A percentile compares a stretch with the other conserved stretches of the same genome.
These are phyloP conservation scores for Tricholoma saponaceum DNA, from an alignment of 768 basidiomycete species.

Conservation along the genomic window DNA sequence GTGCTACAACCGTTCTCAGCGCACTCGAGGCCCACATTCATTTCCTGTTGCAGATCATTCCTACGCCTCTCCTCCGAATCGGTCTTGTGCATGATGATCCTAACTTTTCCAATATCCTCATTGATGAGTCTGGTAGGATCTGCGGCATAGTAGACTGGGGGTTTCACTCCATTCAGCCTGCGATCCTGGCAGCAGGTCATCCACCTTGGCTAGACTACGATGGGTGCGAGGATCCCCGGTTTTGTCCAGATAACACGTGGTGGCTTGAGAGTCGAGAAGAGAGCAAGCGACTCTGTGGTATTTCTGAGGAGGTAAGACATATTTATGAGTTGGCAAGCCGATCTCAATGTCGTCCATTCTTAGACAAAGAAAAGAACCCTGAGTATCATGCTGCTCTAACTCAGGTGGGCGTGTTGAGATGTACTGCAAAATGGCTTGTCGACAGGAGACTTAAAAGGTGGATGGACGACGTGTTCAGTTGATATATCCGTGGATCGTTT, in stretches of 20 bases:
- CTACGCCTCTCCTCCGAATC: not conserved
- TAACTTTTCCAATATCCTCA: not conserved
- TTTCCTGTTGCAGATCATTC: not conserved
- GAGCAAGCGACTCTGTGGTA: slow-evolving; percentile 1
- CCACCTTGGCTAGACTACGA: slow-evolving; percentile 3
- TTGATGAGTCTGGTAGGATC: not conserved
- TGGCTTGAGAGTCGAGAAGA: slow-evolving; percentile 7
- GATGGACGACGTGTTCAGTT: not conserved
- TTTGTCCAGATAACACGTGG: not conserved
- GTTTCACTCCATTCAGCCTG: not conserved
- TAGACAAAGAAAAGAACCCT: not conserved
- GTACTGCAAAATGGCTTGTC: slow-evolving; percentile 2
- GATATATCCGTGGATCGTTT: not conserved
- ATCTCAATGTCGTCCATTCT: not conserved
- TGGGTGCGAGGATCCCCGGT: slow-evolving; percentile 2
- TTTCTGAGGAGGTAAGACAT: slow-evolving; percentile 4
- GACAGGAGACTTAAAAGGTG: not conserved
- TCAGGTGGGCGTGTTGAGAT: slow-evolving; percentile 3
- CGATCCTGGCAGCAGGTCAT: not conserved
- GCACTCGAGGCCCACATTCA: not conserved
- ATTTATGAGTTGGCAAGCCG: not conserved
- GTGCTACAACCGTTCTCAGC: not conserved
- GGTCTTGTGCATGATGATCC: not conserved
- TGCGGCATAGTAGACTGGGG: slow-evolving; percentile 2
- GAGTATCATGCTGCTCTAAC: slow-evolving; percentile 6